Evolutionary conservation across 2,329 filamentous ascomycete genomes (phyloP).

Genomic region (Cryphonectria naterciae): DNA sequence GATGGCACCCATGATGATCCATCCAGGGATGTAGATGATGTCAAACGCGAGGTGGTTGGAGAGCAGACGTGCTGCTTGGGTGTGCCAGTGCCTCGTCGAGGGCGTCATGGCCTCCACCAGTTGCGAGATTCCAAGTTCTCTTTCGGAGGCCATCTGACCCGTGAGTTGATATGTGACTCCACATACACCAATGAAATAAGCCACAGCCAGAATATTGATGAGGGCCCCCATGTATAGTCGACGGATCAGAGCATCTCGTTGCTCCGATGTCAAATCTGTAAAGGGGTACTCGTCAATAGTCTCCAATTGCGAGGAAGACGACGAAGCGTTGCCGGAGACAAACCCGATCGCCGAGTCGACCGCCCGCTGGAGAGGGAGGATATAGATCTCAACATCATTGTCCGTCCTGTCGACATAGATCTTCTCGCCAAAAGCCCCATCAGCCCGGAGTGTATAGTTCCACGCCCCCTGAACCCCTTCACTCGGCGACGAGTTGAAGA

Average conservation of each 20-base stretch:
- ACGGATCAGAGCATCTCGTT: conserved; percentile 69
- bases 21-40: conserved; percentile 78
- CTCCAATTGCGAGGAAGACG: background rate
- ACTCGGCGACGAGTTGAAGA: conserved; percentile 70
- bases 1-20: conserved; percentile 75
- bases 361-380: conserved; percentile 70
- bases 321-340: conserved; percentile 40
- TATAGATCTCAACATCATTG: conserved; percentile 69
- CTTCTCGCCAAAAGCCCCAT: conserved; percentile 57
- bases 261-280: conserved; percentile 70
- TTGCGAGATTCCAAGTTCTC: conserved; percentile 85
- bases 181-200: conserved; percentile 78
- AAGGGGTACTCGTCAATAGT: conserved; percentile 69
- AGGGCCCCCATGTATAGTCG: conserved; percentile 72
- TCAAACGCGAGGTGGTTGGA: conserved; percentile 82
- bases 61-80: conserved; percentile 76
- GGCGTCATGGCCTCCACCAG: conserved; percentile 92
- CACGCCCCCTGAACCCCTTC: conserved; percentile 59
- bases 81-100: conserved; percentile 72
- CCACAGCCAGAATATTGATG: conserved; percentile 75
- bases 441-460: conserved; percentile 75
- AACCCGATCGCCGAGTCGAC: conserved; percentile 67
- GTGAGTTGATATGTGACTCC: conserved; percentile 86
- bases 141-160: conserved; percentile 82
- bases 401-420: conserved; percentile 57